phyloP scores from a whole-genome alignment of 2,329 filamentous ascomycete species.

The Sphaerulina musiva region DNA sequence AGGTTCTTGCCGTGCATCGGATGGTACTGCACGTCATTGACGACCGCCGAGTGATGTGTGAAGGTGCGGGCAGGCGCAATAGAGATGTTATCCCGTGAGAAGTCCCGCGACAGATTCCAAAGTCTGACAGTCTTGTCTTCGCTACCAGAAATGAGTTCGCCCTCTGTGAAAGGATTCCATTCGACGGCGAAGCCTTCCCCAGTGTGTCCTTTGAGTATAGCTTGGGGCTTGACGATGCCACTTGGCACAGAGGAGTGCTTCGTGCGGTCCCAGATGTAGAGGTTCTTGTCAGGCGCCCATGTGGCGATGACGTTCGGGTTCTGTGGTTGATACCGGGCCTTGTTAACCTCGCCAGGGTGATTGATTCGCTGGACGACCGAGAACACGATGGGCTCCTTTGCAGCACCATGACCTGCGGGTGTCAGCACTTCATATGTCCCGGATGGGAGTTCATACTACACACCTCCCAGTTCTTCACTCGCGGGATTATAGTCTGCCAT shows the following conservation, averaged over 20 bases:
- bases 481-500: constrained; percentile 85
- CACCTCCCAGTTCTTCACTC: constrained; percentile 77
- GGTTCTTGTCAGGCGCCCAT: constrained; percentile 76
- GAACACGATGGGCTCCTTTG: constrained; percentile 74
- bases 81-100: constrained; percentile 61
- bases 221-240: constrained; percentile 63
- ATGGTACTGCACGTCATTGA: constrained; percentile 96
- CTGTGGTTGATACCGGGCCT: constrained; percentile 94
- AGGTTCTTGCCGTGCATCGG: constrained; percentile 70
- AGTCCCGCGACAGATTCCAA: constrained; percentile 75
- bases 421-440: background rate
- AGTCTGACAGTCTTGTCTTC: constrained; percentile 87
- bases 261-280: constrained; percentile 91
- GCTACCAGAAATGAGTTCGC: constrained; percentile 80
- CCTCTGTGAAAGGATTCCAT: constrained; percentile 81
- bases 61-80: constrained; percentile 69
- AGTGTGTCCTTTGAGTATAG: constrained; percentile 77
- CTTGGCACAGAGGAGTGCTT: constrained; percentile 77
- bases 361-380: constrained; percentile 92
- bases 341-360: constrained; percentile 95
- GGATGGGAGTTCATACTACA: background rate
- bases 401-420: constrained; percentile 60
- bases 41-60: constrained; percentile 80
- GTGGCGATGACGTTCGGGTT: constrained; percentile 96
- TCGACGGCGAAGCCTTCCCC: constrained; percentile 86